Evolutionary conservation across 176 grass and related monocot species (phyloP).

Genomic region (Pharus latifolius): DNA sequence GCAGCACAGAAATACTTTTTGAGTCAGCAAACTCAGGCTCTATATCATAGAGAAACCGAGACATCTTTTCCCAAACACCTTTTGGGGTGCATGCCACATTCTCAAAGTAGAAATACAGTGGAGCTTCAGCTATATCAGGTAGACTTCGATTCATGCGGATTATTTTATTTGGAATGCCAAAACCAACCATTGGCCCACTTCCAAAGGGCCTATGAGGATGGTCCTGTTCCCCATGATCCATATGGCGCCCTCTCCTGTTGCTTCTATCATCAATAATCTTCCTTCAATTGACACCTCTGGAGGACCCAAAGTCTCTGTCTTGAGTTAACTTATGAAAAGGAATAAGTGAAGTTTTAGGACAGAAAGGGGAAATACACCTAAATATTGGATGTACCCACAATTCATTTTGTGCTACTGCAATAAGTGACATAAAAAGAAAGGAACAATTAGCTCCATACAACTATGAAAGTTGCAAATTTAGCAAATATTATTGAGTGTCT

Average conservation of each 20-base stretch:
- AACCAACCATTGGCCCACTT: conserved; percentile 27
- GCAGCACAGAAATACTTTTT: conserved; percentile 35
- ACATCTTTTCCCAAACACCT: conserved; percentile 30
- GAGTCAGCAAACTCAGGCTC: conserved; percentile 36
- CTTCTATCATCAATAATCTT: not conserved
- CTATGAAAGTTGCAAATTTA: too few species aligned
- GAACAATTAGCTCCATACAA: too few species aligned
- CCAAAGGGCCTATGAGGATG: not conserved
- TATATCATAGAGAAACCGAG: conserved; percentile 27
- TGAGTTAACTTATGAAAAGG: not conserved
- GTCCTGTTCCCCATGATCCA: not conserved
- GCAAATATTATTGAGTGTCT: too few species aligned
- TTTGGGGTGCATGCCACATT: conserved; percentile 30
- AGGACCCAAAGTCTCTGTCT: not conserved
- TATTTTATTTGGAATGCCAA: conserved; percentile 23
- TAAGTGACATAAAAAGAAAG: too few species aligned
- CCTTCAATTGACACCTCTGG: not conserved
- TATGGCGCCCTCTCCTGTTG: not conserved
- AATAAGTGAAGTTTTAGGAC: not conserved
- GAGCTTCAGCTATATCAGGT: conserved; percentile 12
- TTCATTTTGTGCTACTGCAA: too few species aligned
- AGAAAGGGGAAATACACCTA: too few species aligned
- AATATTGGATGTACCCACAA: too few species aligned
- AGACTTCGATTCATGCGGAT: not conserved
- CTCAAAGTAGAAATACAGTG: conserved; percentile 43